Evolutionary conservation across 345 rosid genomes (phyloP).

Genomic region (Moricandia moricandioides): DNA sequence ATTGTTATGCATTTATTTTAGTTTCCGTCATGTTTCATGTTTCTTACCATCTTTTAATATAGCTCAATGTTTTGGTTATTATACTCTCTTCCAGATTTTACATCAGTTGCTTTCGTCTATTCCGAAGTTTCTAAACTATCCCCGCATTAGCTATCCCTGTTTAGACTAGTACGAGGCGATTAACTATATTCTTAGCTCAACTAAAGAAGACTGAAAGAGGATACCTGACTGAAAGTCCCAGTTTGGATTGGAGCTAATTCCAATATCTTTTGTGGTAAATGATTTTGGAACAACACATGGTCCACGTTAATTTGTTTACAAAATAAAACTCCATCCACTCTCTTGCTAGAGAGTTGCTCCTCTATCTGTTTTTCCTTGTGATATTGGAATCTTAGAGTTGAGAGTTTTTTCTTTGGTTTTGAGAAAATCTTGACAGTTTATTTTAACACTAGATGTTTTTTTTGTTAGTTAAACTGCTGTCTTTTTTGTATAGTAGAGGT

Average conservation of each 20-base stretch:
- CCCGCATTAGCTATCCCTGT: background rate
- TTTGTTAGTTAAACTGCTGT: no score
- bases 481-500: no score
- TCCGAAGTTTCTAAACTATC: background rate
- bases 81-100: background rate
- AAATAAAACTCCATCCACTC: background rate
- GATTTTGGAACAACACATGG: background rate
- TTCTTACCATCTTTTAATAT: background rate
- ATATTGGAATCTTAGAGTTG: no score
- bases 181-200: background rate
- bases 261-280: background rate
- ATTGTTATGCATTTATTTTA: background rate
- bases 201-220: background rate
- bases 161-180: background rate
- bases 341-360: background rate
- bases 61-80: background rate
- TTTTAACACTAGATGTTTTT: no score
- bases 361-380: background rate
- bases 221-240: background rate
- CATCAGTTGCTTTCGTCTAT: background rate
- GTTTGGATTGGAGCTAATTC: background rate
- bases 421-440: no score
- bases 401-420: no score
- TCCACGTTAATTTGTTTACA: background rate
- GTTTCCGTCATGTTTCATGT: background rate